These are phyloP conservation scores for Ceratocystis colombiana DNA, from an alignment of 2,329 filamentous ascomycete genomes.

Conservation along the genomic window DNA sequence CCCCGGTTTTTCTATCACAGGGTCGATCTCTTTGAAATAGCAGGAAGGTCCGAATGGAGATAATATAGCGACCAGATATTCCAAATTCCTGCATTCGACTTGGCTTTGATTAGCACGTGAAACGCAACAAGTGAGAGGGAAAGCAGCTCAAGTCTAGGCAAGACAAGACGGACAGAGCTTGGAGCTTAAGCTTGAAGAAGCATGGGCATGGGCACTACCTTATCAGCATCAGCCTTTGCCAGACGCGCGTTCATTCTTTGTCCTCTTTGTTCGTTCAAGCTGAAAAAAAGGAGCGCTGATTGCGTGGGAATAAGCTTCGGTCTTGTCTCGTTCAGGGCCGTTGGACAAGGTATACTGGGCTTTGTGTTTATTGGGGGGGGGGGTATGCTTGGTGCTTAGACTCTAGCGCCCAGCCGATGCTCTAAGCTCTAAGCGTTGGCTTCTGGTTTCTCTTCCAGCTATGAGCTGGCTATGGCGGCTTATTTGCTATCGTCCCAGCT, in stretches of 20 bases:
- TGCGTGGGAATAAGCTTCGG: conserved; percentile 7
- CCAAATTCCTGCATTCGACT: not conserved
- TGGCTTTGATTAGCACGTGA: not conserved
- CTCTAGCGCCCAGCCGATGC: not conserved
- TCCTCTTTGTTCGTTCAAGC: conserved; percentile 5
- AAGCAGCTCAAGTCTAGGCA: not conserved
- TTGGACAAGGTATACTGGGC: not conserved
- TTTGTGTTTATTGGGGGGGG: not conserved
- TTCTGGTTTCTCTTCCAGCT: too few species aligned
- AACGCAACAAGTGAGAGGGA: not conserved
- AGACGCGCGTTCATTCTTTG: not conserved
- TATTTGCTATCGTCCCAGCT: not conserved
- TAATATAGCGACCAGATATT: not conserved
- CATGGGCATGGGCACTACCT: not conserved
- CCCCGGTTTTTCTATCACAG: not conserved
- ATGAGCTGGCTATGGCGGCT: not conserved
- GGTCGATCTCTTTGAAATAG: not conserved
- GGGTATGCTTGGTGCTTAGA: conserved; percentile 1
- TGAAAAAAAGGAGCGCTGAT: not conserved
- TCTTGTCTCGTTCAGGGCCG: not conserved
- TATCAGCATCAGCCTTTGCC: conserved; percentile 1
- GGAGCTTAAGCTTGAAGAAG: not conserved
- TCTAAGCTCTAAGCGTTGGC: conserved; percentile 11
- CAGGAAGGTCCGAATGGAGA: not conserved
- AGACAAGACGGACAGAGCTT: not conserved